Evolutionary conservation across 2,329 filamentous ascomycete genomes (phyloP), one percentile per base, ranked within the genome.

Genomic region (Didymellaceae sp.): DNA sequence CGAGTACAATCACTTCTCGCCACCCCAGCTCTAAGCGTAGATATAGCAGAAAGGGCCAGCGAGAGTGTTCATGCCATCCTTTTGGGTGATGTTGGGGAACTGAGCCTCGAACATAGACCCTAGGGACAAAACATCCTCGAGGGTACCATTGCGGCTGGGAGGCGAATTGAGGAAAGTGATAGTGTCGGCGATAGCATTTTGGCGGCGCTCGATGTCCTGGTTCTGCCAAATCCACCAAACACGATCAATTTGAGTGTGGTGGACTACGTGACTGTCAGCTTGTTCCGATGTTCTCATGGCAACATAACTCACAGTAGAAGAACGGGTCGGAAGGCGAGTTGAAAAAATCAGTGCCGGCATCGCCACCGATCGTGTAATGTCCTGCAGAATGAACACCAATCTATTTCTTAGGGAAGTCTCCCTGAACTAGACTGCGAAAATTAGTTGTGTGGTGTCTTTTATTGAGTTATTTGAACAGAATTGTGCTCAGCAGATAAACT

Each of bases 161-260:
- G 78, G 78, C 1, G 47, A 33, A 43, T 78, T 77, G 39, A 76
- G 66, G 14, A 80, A 70, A 2, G 78, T 80, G 7, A 70, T 70
- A 4, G 77, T 80, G 1, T 76, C 78, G 3, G 62, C 67, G 45
- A 81, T 72, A 21, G 64, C 67, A 40, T 73, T 64, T 44, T 67
- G 66, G 11, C 78, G 68, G 10, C 66, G 65, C 38, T 62, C 57
- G 28, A 71, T 57, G 39, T 79, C 72, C 37, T 74, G 63, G 49
- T 76, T 78, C 62, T 82, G 78, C 79, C 79, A 82, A 11, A 76
- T 78, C 76, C 76, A 79, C 67, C 73, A 82, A 2, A 73, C 60
- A 2, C 78, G 70, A 55, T 81, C 79, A 20, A 81, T 76, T 66
- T 75, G 74, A 2, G 71, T 71, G 50, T 81, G 78, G 54, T 80